A percentile compares a stretch with the other conserved stretches of the same genome.
Evolutionary conservation across 371 early-diverging fungal species (phyloP).

Genomic region (Mucor plumbeus): DNA sequence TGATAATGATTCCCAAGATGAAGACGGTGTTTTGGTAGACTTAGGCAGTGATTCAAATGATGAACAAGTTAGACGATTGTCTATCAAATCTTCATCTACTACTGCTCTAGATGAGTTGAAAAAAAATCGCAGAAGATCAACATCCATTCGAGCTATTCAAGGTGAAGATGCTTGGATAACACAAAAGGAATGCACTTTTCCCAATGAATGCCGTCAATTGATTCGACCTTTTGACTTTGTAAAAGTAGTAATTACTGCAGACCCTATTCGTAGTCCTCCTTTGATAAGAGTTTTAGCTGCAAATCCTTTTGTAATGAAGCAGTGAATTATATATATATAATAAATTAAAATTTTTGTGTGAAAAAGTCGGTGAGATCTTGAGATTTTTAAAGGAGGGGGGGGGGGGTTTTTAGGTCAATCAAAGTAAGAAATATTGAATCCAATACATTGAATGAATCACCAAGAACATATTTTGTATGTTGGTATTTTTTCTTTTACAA

Average conservation of each 20-base stretch:
- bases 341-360: no score
- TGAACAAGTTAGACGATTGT: slow-evolving; percentile 13
- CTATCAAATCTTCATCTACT: slow-evolving; percentile 17
- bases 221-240: slow-evolving; percentile 69
- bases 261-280: slow-evolving; percentile 68
- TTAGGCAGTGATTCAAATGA: not conserved
- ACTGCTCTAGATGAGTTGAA: slow-evolving; percentile 12
- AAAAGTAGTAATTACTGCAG: slow-evolving; percentile 65
- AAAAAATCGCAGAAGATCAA: slow-evolving; percentile 36
- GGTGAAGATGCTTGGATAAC: slow-evolving; percentile 40
- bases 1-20: not conserved
- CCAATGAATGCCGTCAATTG: slow-evolving; percentile 50
- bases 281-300: slow-evolving; percentile 70
- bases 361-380: no score
- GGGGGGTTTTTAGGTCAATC: no score
- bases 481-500: no score
- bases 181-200: slow-evolving; percentile 45
- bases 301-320: slow-evolving; percentile 55
- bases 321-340: not conserved
- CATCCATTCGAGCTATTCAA: slow-evolving; percentile 43
- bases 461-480: no score
- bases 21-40: slow-evolving; percentile 9
- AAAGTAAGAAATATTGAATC: no score
- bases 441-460: no score
- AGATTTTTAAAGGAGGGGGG: no score